Evolutionary conservation across 2,329 filamentous ascomycete genomes (phyloP).

Genomic region (Zymoseptoria ardabiliae): DNA sequence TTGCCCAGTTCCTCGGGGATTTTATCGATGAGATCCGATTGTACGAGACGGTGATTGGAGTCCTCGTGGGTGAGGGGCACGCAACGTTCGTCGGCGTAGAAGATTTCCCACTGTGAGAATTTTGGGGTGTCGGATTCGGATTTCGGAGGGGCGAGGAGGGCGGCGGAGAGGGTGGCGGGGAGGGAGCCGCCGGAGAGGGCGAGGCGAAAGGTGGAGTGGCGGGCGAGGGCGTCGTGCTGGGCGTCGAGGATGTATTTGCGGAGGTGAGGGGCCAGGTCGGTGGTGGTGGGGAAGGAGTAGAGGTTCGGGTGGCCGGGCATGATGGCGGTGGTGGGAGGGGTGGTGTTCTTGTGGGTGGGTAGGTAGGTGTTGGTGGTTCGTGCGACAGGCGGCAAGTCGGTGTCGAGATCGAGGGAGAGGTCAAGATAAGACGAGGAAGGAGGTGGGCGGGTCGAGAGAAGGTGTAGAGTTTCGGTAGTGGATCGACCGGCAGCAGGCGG

Average conservation of each 20-base stretch:
- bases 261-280: conserved; percentile 66
- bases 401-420: background rate
- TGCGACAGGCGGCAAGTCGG: background rate
- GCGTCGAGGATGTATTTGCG: conserved; percentile 74
- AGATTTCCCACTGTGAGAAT: conserved; percentile 91
- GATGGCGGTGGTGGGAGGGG: background rate
- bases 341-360: background rate
- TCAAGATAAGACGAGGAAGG: background rate
- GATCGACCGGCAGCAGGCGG: too few relatives aligned
- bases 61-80: conserved; percentile 87
- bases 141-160: conserved; percentile 55
- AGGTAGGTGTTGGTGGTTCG: background rate
- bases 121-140: conserved; percentile 55
- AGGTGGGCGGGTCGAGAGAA: background rate
- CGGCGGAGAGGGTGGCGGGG: conserved; percentile 77
- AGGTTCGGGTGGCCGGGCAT: conserved; percentile 50
- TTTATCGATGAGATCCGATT: conserved; percentile 81
- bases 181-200: conserved; percentile 91
- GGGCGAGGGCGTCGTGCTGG: conserved; percentile 70
- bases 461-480: too few relatives aligned
- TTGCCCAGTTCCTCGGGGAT: conserved; percentile 60
- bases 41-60: conserved; percentile 87
- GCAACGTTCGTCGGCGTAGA: conserved; percentile 95
- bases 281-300: conserved; percentile 70
- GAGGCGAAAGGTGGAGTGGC: conserved; percentile 81